Conservation (phyloP, 768 basidiomycete genomes). For the Tubosaeta sp. region DNA sequence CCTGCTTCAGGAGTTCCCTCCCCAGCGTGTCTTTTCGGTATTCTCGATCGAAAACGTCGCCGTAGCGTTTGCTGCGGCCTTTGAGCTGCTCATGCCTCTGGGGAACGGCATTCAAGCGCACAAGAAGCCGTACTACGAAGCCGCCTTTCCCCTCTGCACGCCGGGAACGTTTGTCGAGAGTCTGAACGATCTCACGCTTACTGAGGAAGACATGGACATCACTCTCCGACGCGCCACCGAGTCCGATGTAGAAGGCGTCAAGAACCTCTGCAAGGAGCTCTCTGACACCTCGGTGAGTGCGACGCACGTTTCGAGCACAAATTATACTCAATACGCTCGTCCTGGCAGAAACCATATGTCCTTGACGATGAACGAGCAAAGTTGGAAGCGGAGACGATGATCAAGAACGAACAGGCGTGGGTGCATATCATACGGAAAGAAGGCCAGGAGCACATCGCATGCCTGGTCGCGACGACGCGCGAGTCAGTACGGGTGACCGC, state of each 20-base stretch:
- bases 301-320: no score
- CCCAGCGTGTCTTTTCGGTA: constrained; percentile 47
- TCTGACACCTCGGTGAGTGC: constrained; percentile 53
- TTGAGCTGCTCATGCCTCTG: constrained; percentile 31
- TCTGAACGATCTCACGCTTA: background rate
- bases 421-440: constrained; percentile 42
- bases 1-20: constrained; percentile 9
- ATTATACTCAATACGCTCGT: background rate
- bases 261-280: constrained; percentile 50
- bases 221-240: constrained; percentile 31
- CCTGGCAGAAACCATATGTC: constrained; percentile 49
- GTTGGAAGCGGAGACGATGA: constrained; percentile 48
- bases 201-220: constrained; percentile 16
- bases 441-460: constrained; percentile 44
- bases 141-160: constrained; percentile 56
- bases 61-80: constrained; percentile 41
- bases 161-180: constrained; percentile 29
- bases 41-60: constrained; percentile 53
- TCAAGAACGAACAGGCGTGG: constrained; percentile 52
- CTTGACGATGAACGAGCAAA: constrained; percentile 40
- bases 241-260: constrained; percentile 33
- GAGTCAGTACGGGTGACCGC: constrained; percentile 52
- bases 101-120: constrained; percentile 18
- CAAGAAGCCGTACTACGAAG: constrained; percentile 54
- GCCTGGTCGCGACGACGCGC: constrained; percentile 63